phyloP scores from a whole-genome alignment of 176 grass and related monocot genomes.

The Oryza rufipogon region DNA sequence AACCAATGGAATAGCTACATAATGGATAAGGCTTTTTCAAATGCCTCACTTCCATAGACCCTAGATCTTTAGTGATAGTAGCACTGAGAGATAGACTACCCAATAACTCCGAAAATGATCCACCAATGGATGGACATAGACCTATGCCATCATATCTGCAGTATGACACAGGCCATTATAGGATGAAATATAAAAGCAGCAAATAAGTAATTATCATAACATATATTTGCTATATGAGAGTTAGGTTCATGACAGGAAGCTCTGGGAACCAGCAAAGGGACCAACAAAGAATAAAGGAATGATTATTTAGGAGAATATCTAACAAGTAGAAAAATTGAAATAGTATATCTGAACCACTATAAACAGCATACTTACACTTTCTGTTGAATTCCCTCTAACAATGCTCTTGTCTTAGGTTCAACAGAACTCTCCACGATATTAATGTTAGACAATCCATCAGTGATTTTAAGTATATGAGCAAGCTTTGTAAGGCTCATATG shows the following conservation, averaged over 20 bases:
- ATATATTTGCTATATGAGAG: neutral
- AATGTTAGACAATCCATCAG: conserved; percentile 35
- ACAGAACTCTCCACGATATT: conserved; percentile 37
- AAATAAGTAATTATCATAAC: conserved; percentile 14
- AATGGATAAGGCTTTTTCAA: conserved; percentile 56
- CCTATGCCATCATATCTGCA: conserved; percentile 67
- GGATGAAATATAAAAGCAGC: neutral
- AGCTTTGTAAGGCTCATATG: conserved; percentile 54
- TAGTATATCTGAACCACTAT: neutral
- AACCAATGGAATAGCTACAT: conserved; percentile 55
- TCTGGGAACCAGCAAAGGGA: too few relatives aligned
- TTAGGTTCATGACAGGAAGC: neutral
- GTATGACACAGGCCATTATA: conserved; percentile 4
- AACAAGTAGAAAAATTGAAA: neutral
- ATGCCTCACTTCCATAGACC: conserved; percentile 61
- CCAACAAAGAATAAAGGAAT: too few relatives aligned
- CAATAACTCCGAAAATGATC: conserved; percentile 48
- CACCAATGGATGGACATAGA: conserved; percentile 52
- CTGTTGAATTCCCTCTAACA: conserved; percentile 62
- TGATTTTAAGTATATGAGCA: conserved; percentile 50
- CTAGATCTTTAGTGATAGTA: conserved; percentile 53
- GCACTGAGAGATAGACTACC: conserved; percentile 48
- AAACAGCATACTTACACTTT: conserved; percentile 48
- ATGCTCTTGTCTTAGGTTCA: conserved; percentile 51
- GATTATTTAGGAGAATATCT: too few relatives aligned